These are phyloP conservation scores for Phlebiopsis gigantea DNA, from an alignment of 768 basidiomycete species.

Conservation along the genomic window DNA sequence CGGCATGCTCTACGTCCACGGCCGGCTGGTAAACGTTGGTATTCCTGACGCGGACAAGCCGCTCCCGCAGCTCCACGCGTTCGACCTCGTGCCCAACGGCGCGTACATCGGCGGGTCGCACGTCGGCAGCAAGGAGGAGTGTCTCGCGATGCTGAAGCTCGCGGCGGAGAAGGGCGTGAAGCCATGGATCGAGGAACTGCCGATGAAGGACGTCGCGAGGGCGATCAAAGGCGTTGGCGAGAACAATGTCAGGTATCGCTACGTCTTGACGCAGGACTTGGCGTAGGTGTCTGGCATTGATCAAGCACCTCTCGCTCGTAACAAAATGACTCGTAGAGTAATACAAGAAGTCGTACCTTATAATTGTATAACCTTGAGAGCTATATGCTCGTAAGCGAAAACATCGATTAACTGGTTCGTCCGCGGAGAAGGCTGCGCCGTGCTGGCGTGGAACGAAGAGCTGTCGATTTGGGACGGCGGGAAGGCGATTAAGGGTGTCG, in stretches of 20 bases:
- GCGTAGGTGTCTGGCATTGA: neutral
- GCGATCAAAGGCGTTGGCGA: conserved; percentile 44
- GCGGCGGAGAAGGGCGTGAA: conserved; percentile 49
- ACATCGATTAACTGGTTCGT: too few relatives aligned
- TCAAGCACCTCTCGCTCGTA: neutral
- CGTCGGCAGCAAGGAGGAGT: conserved; percentile 56
- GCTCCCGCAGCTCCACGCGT: conserved; percentile 18
- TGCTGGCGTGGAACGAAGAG: conserved; percentile 41
- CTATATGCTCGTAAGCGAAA: too few relatives aligned
- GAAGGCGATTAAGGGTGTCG: conserved; percentile 43
- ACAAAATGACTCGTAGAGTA: too few relatives aligned
- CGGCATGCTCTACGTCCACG: conserved; percentile 45
- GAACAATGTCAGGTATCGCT: conserved; percentile 48
- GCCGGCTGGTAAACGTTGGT: conserved; percentile 53
- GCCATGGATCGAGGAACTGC: conserved; percentile 37
- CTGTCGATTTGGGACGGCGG: conserved; percentile 41
- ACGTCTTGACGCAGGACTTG: conserved; percentile 36
- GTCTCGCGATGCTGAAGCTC: conserved; percentile 53
- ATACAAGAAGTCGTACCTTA: too few relatives aligned
- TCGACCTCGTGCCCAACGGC: conserved; percentile 27
- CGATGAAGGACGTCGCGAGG: conserved; percentile 42
- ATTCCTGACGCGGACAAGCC: conserved; percentile 46
- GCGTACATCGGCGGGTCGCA: conserved; percentile 25
- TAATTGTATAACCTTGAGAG: too few relatives aligned
- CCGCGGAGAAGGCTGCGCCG: conserved; percentile 45